A percentile compares a stretch with the other conserved stretches of the same genome.
These are phyloP conservation scores for Fusarium citri DNA, from an alignment of 2,329 filamentous ascomycete genomes.

Conservation along the genomic window DNA sequence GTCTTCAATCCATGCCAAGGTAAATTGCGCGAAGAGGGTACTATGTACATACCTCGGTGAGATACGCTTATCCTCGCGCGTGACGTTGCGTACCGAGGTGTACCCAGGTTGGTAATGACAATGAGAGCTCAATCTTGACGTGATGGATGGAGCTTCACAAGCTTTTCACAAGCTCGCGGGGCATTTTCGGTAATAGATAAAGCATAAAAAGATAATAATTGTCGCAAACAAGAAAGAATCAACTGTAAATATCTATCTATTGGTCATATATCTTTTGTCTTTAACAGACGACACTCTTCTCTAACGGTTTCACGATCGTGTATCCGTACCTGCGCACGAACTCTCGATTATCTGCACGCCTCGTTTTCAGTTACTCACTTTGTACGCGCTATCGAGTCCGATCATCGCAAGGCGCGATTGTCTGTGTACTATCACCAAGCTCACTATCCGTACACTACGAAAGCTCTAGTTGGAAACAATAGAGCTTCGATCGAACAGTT, in stretches of 20 bases:
- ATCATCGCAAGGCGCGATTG: neutral
- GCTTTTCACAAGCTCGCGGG: constrained; percentile 38
- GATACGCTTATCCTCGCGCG: constrained; percentile 17
- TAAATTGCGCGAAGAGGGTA: constrained; percentile 28
- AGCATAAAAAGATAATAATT: constrained; percentile 35
- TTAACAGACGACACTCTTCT: constrained; percentile 12
- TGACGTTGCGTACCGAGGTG: constrained; percentile 39
- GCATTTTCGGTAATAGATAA: constrained; percentile 32
- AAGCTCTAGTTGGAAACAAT: constrained; percentile 1
- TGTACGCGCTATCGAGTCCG: constrained; percentile 9
- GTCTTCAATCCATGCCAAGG: constrained; percentile 19
- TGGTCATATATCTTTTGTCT: neutral
- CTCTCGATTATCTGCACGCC: neutral
- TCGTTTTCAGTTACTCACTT: neutral
- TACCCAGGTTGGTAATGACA: constrained; percentile 23
- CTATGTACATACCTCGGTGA: constrained; percentile 38
- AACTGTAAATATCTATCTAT: neutral
- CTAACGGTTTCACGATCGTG: constrained; percentile 11
- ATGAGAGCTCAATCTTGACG: constrained; percentile 24
- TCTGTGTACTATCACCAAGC: neutral
- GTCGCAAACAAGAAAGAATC: constrained; percentile 9
- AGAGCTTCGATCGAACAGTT: constrained; percentile 3
- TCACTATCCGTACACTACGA: neutral
- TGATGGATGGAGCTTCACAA: constrained; percentile 33
- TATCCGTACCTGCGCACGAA: constrained; percentile 5